Evolutionary conservation across 805 yeast species (phyloP), one percentile per base, ranked within the genome.

Genomic region (Candida nemodendra): DNA sequence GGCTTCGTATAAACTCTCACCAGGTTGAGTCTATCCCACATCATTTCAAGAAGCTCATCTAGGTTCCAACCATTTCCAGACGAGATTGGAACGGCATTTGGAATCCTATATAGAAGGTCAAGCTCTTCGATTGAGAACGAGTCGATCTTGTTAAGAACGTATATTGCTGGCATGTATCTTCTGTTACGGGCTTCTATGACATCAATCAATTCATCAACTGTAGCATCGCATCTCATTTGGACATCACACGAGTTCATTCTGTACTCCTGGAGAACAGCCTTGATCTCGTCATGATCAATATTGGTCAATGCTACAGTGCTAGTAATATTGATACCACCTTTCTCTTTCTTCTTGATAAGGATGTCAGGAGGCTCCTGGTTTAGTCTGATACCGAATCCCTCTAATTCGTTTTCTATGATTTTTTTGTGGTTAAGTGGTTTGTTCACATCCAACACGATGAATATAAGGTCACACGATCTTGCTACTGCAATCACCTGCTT

Each of bases 401-500:
- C 98, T 61, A 93, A 66, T 65, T 93, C 99, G 53, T 83, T 79
- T 66, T 93, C 99, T 44, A 93, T 89, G 57, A 93, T 84, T 60
- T 81, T 84, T 59, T 93, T 93, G 65, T 93, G 98, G 46, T 84
- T 90, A 53, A 93, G 72, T 4, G 99, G 99, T 60, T 93, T 93
- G 66, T 89, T 88, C 39, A 93, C 99, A 62, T 93, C 99, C 56
- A 93, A 70, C 3, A 93, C 95, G 59, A 93, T 86, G 63, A 93
- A 93, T 34, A 93, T 76, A 55, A 93, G 70, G 61, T 93, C 90
- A 61, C 96, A 95, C 3, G 97, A 88, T 65, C 99, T 78, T n/a
- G 98, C 98, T 42, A 93, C 99, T 2, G 99, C 99, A 66, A 93
- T 93, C 39, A 93, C 99, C 67, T 93, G 99, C 53, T 77, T 83